Evolutionary conservation across 2,329 filamentous ascomycete genomes (phyloP).

Genomic region (Hyphodiscus sp.): DNA sequence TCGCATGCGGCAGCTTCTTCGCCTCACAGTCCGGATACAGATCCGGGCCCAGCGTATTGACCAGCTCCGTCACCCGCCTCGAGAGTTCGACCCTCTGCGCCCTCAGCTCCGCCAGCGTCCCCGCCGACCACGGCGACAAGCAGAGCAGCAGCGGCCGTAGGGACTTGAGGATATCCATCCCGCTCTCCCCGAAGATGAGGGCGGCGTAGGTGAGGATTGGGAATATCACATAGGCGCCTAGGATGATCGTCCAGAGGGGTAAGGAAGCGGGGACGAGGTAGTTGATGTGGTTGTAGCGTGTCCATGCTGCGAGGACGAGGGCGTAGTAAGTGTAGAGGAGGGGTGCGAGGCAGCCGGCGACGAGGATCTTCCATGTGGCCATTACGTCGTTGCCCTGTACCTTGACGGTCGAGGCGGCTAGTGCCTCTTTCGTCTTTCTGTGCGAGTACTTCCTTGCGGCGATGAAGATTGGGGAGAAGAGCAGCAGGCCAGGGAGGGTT

Average conservation of each 20-base stretch:
- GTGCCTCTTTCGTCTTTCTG: constrained; percentile 74
- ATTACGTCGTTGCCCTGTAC: constrained; percentile 84
- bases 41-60: constrained; percentile 88
- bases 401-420: constrained; percentile 83
- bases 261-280: constrained; percentile 70
- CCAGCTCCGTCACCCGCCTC: constrained; percentile 73
- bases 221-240: constrained; percentile 61
- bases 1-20: constrained; percentile 2
- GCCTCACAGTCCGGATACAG: constrained; percentile 86
- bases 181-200: constrained; percentile 84
- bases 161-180: constrained; percentile 95
- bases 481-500: constrained; percentile 76
- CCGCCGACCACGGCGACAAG: constrained; percentile 73
- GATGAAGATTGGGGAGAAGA: constrained; percentile 86
- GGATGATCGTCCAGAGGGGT: constrained; percentile 33
- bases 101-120: constrained; percentile 71
- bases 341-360: constrained; percentile 74
- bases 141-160: constrained; percentile 78
- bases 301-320: constrained; percentile 63
- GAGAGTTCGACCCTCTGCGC: constrained; percentile 65
- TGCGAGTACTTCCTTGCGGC: constrained; percentile 76
- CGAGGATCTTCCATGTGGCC: constrained; percentile 88
- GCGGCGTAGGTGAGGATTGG: constrained; percentile 83
- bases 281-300: constrained; percentile 69
- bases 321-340: constrained; percentile 77